A percentile compares a stretch with the other conserved stretches of the same genome.
phyloP scores from a whole-genome alignment of 2,329 filamentous ascomycete genomes.

The Exophiala phaeomuriformis region DNA sequence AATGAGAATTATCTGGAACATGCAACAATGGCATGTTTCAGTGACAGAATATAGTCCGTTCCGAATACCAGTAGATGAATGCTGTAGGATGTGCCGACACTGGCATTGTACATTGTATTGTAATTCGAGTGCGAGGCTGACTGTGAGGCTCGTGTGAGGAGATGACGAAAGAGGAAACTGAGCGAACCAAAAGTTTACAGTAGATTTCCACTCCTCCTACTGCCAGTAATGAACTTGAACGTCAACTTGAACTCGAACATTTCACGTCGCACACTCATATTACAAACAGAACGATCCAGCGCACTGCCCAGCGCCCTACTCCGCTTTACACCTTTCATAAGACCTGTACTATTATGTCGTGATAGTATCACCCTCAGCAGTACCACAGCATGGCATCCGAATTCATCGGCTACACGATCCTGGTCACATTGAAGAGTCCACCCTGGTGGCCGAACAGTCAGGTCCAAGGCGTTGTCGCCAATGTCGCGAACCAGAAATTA shows the following conservation, averaged over 20 bases:
- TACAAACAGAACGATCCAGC: background rate
- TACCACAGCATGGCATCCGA: constrained; percentile 52
- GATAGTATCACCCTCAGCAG: constrained; percentile 3
- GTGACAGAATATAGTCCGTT: background rate
- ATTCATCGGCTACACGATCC: constrained; percentile 70
- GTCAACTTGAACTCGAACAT: background rate
- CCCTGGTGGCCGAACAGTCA: constrained; percentile 45
- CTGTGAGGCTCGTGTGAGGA: constrained; percentile 4
- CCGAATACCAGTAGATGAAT: background rate
- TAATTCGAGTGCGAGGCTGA: background rate
- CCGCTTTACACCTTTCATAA: too few species aligned
- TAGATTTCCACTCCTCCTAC: too few species aligned
- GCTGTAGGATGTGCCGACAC: background rate
- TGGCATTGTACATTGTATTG: background rate
- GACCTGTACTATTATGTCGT: background rate
- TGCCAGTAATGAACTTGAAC: too few species aligned
- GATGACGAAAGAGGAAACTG: constrained; percentile 16
- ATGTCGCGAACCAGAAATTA: constrained; percentile 62
- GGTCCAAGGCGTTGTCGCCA: constrained; percentile 63
- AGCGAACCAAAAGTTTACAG: background rate
- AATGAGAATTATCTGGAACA: background rate
- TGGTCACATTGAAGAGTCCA: constrained; percentile 62
- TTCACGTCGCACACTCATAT: background rate
- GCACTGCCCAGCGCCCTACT: too few species aligned
- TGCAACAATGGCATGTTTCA: background rate